Base-by-base conservation (phyloP, 2,329 filamentous ascomycete species). In the Magnaporthiopsis incrustans region DNA sequence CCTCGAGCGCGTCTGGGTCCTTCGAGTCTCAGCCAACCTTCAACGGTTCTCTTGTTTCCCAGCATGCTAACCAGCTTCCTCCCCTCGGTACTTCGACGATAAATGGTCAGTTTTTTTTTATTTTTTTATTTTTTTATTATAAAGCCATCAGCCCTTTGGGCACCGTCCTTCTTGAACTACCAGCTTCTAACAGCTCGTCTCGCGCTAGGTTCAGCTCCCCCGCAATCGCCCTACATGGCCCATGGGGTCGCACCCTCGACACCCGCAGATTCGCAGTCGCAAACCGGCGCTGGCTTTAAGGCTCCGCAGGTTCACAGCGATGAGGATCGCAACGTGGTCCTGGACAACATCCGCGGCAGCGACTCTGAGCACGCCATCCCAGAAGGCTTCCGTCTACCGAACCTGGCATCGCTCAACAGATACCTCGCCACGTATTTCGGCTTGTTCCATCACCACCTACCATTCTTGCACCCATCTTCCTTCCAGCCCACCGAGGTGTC, bases 361-460 rank as follows among this genome's bases (percentile, higher is more conserved):
- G 94, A 98, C 74, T 88, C 83, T 69, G 91, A 97, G 71, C 88
- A 88, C 72, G 88, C 90, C 59, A 88, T 97, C 65, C 87, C 92
- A 22, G 92, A 96, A 64, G 92, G 90, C 65, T 97, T 98, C 82
- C 89, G 92, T 68, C 84, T 98, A 59, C 95, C 95, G 7, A 88
- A 84, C 68, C 83, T 92, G 50, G 83, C 87, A 50, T 89, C 91
- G 2, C 79, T 98, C 74, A 98, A 99, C 78, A 87, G 92, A 67
- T 97, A 97, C 76, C 81, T 99, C 67, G 91, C 92, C 66, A 97
- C 94, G 1, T 99, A 98, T 81, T 99, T 98, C 77, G 92, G 91
- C 74, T 81, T 97, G 71, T 99, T 98, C 78, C 95, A 99, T 73
- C 95, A 97, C 71, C 95, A 99, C 73, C 78, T 98, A 73, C 95